phyloP scores from a whole-genome alignment of 1,284 basidiomycete species.

The Rhodotorula sp. region DNA sequence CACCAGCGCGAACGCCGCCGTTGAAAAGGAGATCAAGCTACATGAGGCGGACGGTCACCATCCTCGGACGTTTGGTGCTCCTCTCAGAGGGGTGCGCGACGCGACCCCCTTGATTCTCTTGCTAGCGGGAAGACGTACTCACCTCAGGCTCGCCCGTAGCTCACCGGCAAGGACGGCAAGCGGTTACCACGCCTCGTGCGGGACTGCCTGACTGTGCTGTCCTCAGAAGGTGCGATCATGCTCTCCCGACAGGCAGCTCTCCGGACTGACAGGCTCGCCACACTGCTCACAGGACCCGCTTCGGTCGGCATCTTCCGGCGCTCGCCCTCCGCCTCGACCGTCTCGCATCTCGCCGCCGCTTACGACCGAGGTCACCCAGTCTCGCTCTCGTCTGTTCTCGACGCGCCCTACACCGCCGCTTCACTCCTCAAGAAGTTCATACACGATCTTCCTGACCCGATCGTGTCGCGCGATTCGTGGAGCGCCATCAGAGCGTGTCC shows the following conservation, averaged over 20 bases:
- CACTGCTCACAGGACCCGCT: conserved; percentile 7
- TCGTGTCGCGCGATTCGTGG: conserved; percentile 10
- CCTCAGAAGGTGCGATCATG: conserved; percentile 12
- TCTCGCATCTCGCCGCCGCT: conserved; percentile 29
- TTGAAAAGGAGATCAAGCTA: conserved; percentile 12
- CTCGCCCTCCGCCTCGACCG: conserved; percentile 30
- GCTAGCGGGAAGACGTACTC: no score
- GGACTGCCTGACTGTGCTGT: conserved; percentile 28
- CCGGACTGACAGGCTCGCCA: not conserved
- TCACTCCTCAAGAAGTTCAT: conserved; percentile 41
- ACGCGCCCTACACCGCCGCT: conserved; percentile 38
- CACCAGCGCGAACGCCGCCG: conserved; percentile 17
- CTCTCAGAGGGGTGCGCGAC: conserved; percentile 12
- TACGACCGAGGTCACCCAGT: conserved; percentile 39
- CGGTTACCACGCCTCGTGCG: conserved; percentile 18
- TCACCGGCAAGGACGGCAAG: conserved; percentile 4
- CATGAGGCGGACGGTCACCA: not conserved
- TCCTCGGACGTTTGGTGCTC: conserved; percentile 6
- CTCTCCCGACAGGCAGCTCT: no score
- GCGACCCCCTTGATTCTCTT: no score
- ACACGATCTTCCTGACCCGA: conserved; percentile 18
- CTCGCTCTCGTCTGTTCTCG: conserved; percentile 29
- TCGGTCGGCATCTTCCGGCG: conserved; percentile 42
- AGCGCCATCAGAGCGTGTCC: conserved; percentile 24
- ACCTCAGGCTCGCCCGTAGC: no score